Evolutionary conservation across 257 asterid species (phyloP), one percentile per base, ranked within the genome.

Genomic region (Capsicum rhomboideum): DNA sequence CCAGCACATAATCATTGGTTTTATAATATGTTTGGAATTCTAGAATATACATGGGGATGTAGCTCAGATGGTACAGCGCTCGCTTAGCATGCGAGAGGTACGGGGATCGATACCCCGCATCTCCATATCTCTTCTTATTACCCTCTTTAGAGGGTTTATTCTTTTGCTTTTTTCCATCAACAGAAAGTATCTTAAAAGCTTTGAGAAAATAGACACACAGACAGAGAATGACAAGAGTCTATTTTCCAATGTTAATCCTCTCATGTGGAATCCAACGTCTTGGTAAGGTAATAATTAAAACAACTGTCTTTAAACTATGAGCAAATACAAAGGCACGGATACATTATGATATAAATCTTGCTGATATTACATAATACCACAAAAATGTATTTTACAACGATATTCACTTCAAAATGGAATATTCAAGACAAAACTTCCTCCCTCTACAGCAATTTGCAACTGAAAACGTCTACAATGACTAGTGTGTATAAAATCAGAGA

Each of bases 31-130:
- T n/a, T n/a, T n/a, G n/a, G n/a, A n/a, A n/a, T n/a, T n/a, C n/a
- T n/a, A n/a, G n/a, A n/a, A n/a, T n/a, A n/a, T n/a, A n/a, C n/a
- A n/a, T n/a, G 92, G 91, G 92, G 90, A 86, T 90, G 93, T 90
- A 90, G 92, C 91, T 89, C 92, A 89, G 90, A 90, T 89, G 93
- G 93, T 90, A 90, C 90, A 90, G 89, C 88, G 85, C 90, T 87
- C 88, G 89, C 90, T 87, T 86, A 75, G 88, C 89, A 85, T 88
- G 91, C 87, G 90, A 90, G 88, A 86, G 90, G 88, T 79, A 85
- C 87, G 89, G 90, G 89, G 88, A 85, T 88, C 90, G 89, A 87
- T 85, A 86, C 89, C 88, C 88, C 90, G 90, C 89, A 86, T 89
- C 89, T 90, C 92, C 92, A 90, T 10, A 8, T 42, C 42, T 37